These are phyloP conservation scores for Huntiella savannae DNA, from an alignment of 2,329 filamentous ascomycete genomes.

Conservation along the genomic window DNA sequence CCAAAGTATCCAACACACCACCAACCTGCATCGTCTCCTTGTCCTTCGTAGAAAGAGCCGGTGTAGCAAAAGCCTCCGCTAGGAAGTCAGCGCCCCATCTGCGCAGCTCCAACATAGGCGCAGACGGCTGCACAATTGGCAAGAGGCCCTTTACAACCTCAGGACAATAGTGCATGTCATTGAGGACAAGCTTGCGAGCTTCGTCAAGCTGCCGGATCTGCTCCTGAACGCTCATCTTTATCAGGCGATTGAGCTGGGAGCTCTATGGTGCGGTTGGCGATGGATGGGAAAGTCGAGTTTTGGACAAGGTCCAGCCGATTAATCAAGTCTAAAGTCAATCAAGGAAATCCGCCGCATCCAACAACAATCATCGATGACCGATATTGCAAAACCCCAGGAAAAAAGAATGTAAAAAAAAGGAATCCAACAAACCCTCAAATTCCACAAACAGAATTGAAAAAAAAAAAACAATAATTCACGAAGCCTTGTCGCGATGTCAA, in stretches of 20 bases:
- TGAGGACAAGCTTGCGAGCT: conserved; percentile 74
- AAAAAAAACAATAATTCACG: background rate
- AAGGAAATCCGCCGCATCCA: too few species aligned
- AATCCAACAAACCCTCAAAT: too few species aligned
- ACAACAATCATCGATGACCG: too few species aligned
- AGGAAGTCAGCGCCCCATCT: conserved; percentile 95
- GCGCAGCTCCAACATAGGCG: conserved; percentile 55
- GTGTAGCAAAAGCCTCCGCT: conserved; percentile 86
- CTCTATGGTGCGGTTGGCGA: background rate
- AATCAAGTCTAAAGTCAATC: too few species aligned
- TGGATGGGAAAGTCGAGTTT: background rate
- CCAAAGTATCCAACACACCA: conserved; percentile 54
- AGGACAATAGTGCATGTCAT: conserved; percentile 72
- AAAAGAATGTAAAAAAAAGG: too few species aligned
- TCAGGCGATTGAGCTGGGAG: background rate
- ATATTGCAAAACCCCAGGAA: too few species aligned
- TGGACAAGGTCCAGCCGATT: too few species aligned
- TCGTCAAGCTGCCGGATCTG: conserved; percentile 77
- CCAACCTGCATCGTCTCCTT: conserved; percentile 65
- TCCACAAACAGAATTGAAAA: conserved; percentile 3
- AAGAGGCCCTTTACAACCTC: conserved; percentile 83
- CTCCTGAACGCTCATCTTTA: conserved; percentile 38
- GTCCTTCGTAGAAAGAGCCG: conserved; percentile 54
- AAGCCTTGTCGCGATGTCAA: too few species aligned
- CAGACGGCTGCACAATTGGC: conserved; percentile 64